phyloP scores from a whole-genome alignment of 1,284 basidiomycete species.

The Trametes sp. region DNA sequence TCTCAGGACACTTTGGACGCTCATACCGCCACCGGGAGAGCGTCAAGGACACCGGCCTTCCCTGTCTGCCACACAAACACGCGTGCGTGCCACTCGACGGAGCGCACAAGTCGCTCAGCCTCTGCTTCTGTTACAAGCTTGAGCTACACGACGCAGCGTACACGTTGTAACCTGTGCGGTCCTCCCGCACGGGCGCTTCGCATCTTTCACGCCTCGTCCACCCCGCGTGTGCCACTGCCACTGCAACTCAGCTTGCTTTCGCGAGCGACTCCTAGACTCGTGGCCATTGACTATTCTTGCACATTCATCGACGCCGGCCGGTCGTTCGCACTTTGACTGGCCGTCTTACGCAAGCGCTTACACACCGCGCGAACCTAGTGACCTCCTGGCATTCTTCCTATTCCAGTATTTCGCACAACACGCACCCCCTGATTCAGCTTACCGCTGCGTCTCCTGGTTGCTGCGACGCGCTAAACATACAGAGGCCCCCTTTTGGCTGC shows the following conservation, averaged over 20 bases:
- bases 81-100: constrained; percentile 7
- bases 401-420: background rate
- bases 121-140: constrained; percentile 23
- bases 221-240: background rate
- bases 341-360: background rate
- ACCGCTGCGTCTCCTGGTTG: background rate
- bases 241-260: no score
- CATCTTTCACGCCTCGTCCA: background rate
- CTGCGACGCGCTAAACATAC: background rate
- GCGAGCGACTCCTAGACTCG: no score
- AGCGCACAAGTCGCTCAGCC: constrained; percentile 22
- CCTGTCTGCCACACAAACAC: constrained; percentile 1
- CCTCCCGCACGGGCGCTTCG: background rate
- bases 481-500: background rate
- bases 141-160: constrained; percentile 5
- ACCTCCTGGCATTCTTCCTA: background rate
- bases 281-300: no score
- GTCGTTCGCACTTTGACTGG: background rate
- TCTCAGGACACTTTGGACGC: background rate
- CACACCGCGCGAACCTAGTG: background rate
- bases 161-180: constrained; percentile 6
- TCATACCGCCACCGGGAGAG: background rate
- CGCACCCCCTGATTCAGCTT: no score
- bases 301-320: background rate
- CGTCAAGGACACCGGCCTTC: constrained; percentile 5